Base-by-base conservation (phyloP, 257 asterid species). In the Rubia yunnanensis region DNA sequence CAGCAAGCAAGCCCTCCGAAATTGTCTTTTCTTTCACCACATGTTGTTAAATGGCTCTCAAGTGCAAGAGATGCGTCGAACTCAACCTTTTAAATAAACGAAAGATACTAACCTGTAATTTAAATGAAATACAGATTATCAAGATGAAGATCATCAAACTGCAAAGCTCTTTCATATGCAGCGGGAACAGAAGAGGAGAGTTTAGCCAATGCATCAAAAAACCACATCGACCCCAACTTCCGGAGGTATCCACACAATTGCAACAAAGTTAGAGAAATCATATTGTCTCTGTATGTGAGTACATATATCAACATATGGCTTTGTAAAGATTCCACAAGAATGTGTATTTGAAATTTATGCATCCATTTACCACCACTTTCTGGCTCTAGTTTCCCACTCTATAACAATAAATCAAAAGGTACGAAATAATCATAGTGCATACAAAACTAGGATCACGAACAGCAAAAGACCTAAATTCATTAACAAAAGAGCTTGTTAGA, bases 191-290 rank as follows among this genome's bases (percentile, higher is more conserved):
- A 70, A 35, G 81, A 60, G 54, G 98, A 87, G 60, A 87, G 80
- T 76, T 81, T 83, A 35, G 83, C 77, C 70, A 89, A 79, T 22
- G 95, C 98, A 80, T 89, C 88, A 82, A 89, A 92, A 92, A 66
- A 54, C 98, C 96, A 56, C 98, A 97, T 58, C 61, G 96, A 30
- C 98, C 98, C 98, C 98, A 92, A 57, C 72, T 89, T 75, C 98
- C 98, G 67, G 98, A 92, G 81, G 80, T 70, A 81, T 92, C 98
- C 73, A 92, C 87, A 66, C 98, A 92, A 75, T 97, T 92, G 89
- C 39, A 65, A 36, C 55, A 55, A 35, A 67, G 18, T n/a, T 7
- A 67, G 1, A 35, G 30, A 46, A 41, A 26, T 24, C 41, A 55
- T 55, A 22, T 8, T 46, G 14, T 3, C 38, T 65, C 69, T 50